Base-by-base conservation (phyloP, 345 rosid species). In the Ceriops tagal region DNA sequence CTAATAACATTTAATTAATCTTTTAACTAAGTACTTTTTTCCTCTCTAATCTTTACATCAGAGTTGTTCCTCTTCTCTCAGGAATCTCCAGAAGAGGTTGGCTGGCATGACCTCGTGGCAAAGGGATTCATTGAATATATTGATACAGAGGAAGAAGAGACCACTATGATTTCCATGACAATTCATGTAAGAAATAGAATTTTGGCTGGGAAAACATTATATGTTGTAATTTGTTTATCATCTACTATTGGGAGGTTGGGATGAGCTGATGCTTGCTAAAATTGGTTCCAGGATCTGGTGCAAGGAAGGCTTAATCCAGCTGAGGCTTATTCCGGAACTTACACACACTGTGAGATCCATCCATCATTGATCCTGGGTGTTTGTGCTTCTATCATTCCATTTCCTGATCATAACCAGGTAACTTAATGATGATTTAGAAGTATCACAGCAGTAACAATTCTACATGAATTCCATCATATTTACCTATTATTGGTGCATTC, bases 371-470 rank as follows among this genome's bases (percentile, higher is more conserved):
- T 95, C 78, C 78, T 95, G 74, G 99, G 99, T 34, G 97, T 92
- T 58, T 95, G 99, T 72, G 97, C 99, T 71, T 95, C 99, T 61
- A 95, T 95, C 68, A 95, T 95, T 81, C 99, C 99, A 34, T 95
- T 95, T 80, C 99, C 99, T 35, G 99, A 95, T 75, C 99, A 95
- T 71, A 95, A 95, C 82, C 99, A 95, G 96, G 99, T 85, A 75
- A 62, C 62, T 72, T 71, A n/a, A 21, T 75, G 60, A 22, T 49
- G 39, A 67, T 61, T 53, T 5, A 28, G 70, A 67, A 55, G 63
- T 26, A 69, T 65, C 20, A 32, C 43, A 51, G 56, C 56, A 15
- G 16, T 37, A 39, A 20, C 26, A 0, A 58, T n/a, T 35, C 53
- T 39, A 27, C 7, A 53, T 57, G 18, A 43, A 18, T 74, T 61